phyloP scores from a whole-genome alignment of 1,284 basidiomycete genomes.

The Melampsora larici-populina region DNA sequence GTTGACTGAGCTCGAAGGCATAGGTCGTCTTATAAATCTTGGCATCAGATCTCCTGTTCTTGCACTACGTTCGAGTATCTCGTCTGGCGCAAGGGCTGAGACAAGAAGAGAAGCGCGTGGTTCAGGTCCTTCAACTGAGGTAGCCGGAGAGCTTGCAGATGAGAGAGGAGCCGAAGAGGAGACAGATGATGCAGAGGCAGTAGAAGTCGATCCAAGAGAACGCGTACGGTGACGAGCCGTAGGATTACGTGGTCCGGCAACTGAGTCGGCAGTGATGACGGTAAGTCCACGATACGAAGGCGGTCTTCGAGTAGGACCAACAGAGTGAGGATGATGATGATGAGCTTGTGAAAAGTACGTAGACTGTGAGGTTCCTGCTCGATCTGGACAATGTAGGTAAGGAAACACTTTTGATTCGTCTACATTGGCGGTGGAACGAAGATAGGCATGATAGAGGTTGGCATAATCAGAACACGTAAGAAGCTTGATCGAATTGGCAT shows the following conservation, averaged over 20 bases:
- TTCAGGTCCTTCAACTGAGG: constrained; percentile 43
- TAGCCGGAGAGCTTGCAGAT: constrained; percentile 28
- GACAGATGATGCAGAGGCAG: neutral
- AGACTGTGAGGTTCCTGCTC: constrained; percentile 20
- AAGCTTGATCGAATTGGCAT: constrained; percentile 11
- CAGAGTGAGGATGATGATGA: neutral
- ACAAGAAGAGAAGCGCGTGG: constrained; percentile 36
- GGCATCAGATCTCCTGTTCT: constrained; percentile 8
- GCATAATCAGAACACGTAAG: constrained; percentile 28
- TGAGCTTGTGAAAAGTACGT: constrained; percentile 10
- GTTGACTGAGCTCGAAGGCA: constrained; percentile 46
- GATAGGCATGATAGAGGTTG: constrained; percentile 17
- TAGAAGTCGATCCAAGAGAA: constrained; percentile 2
- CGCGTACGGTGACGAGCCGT: constrained; percentile 44
- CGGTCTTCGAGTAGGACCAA: neutral
- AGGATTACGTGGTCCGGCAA: constrained; percentile 31
- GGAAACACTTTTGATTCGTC: constrained; percentile 32
- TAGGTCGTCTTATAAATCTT: constrained; percentile 20
- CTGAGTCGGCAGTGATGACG: constrained; percentile 26
- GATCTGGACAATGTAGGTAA: constrained; percentile 28
- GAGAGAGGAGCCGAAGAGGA: neutral
- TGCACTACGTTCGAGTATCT: constrained; percentile 42
- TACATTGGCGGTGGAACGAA: constrained; percentile 18
- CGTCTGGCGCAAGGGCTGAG: constrained; percentile 40
- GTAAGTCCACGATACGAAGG: constrained; percentile 27